phyloP scores from a whole-genome alignment of 345 rosid species.

The Draba incana region DNA sequence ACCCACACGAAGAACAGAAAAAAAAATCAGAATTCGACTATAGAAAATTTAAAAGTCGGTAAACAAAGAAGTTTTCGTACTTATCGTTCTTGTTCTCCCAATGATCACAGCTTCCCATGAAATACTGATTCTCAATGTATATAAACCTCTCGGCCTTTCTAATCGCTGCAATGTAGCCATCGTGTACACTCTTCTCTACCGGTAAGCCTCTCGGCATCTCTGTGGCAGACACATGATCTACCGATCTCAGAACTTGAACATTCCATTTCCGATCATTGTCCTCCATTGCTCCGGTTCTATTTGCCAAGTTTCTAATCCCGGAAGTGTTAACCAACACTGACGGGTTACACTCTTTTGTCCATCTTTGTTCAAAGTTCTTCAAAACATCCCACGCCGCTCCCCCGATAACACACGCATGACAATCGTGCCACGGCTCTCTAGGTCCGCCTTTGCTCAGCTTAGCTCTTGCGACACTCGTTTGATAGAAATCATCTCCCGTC shows the following conservation, averaged over 20 bases:
- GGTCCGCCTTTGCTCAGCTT: constrained; percentile 83
- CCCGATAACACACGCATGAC: constrained; percentile 67
- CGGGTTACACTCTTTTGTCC: constrained; percentile 77
- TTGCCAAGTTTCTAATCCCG: constrained; percentile 48
- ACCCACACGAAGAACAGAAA: background rate
- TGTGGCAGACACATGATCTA: constrained; percentile 62
- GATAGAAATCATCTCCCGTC: constrained; percentile 62
- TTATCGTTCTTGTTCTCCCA: constrained; percentile 64
- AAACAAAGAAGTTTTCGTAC: background rate
- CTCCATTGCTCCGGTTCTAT: constrained; percentile 41
- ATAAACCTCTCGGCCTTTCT: constrained; percentile 76
- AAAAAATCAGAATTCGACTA: background rate
- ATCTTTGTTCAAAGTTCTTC: constrained; percentile 81
- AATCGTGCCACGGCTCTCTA: constrained; percentile 93
- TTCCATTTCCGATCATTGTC: constrained; percentile 58
- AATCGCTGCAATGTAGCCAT: constrained; percentile 75
- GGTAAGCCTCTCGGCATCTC: constrained; percentile 52
- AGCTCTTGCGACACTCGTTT: constrained; percentile 69
- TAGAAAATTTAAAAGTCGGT: background rate
- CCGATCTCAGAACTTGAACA: constrained; percentile 80
- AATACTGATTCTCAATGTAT: constrained; percentile 89
- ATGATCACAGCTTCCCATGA: constrained; percentile 78
- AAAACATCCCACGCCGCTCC: constrained; percentile 77
- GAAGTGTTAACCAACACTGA: constrained; percentile 50
- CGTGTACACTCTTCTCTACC: constrained; percentile 74